Conservation (phyloP, 768 basidiomycete genomes). For the Kwoniella botswanensis region DNA sequence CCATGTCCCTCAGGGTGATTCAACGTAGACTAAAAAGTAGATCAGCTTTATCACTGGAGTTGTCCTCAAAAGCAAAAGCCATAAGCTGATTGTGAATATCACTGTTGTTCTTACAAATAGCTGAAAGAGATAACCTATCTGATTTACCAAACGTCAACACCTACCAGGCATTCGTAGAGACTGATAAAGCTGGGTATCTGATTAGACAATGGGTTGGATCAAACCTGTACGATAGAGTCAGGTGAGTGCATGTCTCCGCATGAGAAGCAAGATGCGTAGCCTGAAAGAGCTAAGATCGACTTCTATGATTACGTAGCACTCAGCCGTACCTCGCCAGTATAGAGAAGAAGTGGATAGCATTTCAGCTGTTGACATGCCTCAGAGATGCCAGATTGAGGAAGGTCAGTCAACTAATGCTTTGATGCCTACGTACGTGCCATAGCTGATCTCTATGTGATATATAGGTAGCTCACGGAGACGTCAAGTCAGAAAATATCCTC, state of each 20-base stretch:
- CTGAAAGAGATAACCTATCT: conserved; percentile 78
- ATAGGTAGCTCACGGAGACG: conserved; percentile 91
- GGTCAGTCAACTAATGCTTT: conserved; percentile 47
- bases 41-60: conserved; percentile 1
- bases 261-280: not conserved
- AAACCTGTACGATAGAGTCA: conserved; percentile 95
- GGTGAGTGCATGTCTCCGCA: conserved; percentile 63
- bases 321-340: conserved; percentile 88
- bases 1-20: conserved; percentile 74
- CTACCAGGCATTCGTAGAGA: conserved; percentile 88
- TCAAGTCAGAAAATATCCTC: conserved; percentile 95
- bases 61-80: not conserved
- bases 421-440: not conserved
- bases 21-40: conserved; percentile 75
- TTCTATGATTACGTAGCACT: conserved; percentile 66
- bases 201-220: conserved; percentile 93
- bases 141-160: conserved; percentile 88
- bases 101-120: conserved; percentile 59
- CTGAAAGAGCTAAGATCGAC: not conserved
- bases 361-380: conserved; percentile 84
- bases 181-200: conserved; percentile 93
- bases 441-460: not conserved
- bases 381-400: conserved; percentile 78
- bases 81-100: not conserved
- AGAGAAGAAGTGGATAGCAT: conserved; percentile 98